Percentiles rank a stretch among this genome's conserved stretches.
Conservation (phyloP, 2,329 filamentous ascomycete genomes). For the Pyricularia pennisetigena region DNA sequence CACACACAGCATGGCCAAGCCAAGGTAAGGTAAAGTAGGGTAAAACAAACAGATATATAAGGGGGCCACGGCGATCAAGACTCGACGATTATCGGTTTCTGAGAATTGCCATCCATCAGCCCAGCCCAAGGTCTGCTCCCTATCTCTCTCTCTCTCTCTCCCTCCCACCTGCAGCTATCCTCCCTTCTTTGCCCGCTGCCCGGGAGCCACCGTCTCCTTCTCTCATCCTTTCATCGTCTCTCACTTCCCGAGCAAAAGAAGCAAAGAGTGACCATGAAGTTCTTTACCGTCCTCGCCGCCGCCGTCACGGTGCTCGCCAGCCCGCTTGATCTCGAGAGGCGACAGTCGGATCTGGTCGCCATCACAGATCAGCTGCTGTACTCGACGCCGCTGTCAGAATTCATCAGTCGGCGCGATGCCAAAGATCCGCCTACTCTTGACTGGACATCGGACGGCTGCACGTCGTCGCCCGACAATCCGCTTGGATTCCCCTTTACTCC, state of each 20-base stretch:
- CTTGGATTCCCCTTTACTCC: slow-evolving; percentile 31
- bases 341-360: not conserved
- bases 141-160: not conserved
- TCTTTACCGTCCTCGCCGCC: not conserved
- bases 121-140: not conserved
- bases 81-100: not conserved
- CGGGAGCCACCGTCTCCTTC: not conserved
- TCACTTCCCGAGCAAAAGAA: not conserved
- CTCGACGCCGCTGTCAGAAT: slow-evolving; percentile 27
- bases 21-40: not conserved
- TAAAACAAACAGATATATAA: not conserved
- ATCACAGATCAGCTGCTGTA: slow-evolving; percentile 37
- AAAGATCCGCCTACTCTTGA: slow-evolving; percentile 26
- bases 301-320: not conserved
- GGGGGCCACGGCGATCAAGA: not conserved
- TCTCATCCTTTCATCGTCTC: not conserved
- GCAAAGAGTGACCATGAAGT: not conserved
- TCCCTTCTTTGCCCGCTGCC: not conserved
- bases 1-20: not conserved
- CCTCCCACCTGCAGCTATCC: not conserved
- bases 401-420: slow-evolving; percentile 28
- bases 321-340: not conserved
- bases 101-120: not conserved
- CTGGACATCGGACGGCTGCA: slow-evolving; percentile 34
- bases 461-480: slow-evolving; percentile 30